Conservation (phyloP, 2,329 filamentous ascomycete genomes). For the Coniochaeta sp. region DNA sequence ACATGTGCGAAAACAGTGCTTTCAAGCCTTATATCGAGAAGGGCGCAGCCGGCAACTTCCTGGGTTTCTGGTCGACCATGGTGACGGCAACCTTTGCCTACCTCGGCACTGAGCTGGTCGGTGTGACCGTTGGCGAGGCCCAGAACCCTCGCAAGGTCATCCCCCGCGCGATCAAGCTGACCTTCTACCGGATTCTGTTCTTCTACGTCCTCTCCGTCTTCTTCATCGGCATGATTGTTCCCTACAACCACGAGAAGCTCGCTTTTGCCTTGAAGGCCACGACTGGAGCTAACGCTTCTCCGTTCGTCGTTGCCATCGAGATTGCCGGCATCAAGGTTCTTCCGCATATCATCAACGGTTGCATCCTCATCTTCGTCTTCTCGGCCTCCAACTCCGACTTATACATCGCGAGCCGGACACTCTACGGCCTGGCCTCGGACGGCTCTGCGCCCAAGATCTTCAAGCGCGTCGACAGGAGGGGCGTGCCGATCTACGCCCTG, state of each 20-base stretch:
- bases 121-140: slow-evolving; percentile 60
- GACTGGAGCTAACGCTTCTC: slow-evolving; percentile 55
- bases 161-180: slow-evolving; percentile 70
- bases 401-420: slow-evolving; percentile 11
- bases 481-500: slow-evolving; percentile 64
- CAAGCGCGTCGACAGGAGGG: slow-evolving; percentile 61
- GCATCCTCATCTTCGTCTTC: slow-evolving; percentile 10
- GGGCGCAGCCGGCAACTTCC: slow-evolving; percentile 42
- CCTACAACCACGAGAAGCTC: slow-evolving; percentile 58
- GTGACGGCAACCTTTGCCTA: slow-evolving; percentile 51
- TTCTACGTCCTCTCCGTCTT: slow-evolving; percentile 73
- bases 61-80: slow-evolving; percentile 49
- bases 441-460: slow-evolving; percentile 67
- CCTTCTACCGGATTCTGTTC: slow-evolving; percentile 74
- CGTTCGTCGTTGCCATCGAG: slow-evolving; percentile 68
- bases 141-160: slow-evolving; percentile 73
- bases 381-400: slow-evolving; percentile 10
- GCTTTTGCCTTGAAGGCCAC: slow-evolving; percentile 46
- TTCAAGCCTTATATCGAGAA: slow-evolving; percentile 37
- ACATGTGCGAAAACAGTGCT: slow-evolving; percentile 14
- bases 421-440: slow-evolving; percentile 12
- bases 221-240: slow-evolving; percentile 69
- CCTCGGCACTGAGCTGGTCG: slow-evolving; percentile 22
- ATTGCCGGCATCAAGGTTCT: slow-evolving; percentile 49
- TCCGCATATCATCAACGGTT: slow-evolving; percentile 9